Percentiles rank a stretch among this genome's conserved stretches.
phyloP scores from a whole-genome alignment of 2,329 filamentous ascomycete species.

The Cladobotryum mycophilum region DNA sequence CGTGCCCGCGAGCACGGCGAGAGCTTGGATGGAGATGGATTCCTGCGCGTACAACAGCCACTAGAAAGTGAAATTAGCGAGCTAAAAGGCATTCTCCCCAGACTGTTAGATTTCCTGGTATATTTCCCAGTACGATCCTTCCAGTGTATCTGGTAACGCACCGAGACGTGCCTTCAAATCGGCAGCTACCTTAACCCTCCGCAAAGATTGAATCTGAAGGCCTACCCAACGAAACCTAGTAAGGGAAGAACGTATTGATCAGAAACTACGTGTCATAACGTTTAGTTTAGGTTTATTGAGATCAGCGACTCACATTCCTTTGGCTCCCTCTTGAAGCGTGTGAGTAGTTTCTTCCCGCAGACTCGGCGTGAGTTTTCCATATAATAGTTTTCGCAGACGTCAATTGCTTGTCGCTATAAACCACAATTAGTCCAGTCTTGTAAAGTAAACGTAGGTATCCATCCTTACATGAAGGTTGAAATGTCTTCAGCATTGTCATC shows the following conservation, averaged over 20 bases:
- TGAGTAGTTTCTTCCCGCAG: neutral
- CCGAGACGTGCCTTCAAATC: conserved; percentile 6
- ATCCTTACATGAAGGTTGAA: conserved; percentile 3
- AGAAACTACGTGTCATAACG: neutral
- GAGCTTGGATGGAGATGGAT: conserved; percentile 1
- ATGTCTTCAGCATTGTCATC: conserved; percentile 5
- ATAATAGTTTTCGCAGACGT: neutral
- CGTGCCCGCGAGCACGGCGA: neutral
- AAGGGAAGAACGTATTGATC: neutral
- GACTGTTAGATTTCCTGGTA: conserved; percentile 2
- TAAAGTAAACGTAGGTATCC: neutral
- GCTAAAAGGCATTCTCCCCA: neutral
- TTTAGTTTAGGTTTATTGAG: neutral
- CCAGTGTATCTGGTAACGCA: neutral
- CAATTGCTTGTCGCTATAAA: neutral
- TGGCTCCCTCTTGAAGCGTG: neutral
- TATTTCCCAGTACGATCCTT: conserved; percentile 1
- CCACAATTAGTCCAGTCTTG: neutral
- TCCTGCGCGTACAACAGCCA: conserved; percentile 4
- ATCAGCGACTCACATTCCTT: conserved; percentile 2
- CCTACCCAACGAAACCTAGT: conserved; percentile 6
- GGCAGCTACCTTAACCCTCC: conserved; percentile 1
- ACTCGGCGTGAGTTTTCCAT: conserved; percentile 1
- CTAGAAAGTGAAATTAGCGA: conserved; percentile 2
- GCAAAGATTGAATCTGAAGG: conserved; percentile 1